Base-by-base conservation (phyloP, 768 basidiomycete genomes). In the Suillus clintonianus region DNA sequence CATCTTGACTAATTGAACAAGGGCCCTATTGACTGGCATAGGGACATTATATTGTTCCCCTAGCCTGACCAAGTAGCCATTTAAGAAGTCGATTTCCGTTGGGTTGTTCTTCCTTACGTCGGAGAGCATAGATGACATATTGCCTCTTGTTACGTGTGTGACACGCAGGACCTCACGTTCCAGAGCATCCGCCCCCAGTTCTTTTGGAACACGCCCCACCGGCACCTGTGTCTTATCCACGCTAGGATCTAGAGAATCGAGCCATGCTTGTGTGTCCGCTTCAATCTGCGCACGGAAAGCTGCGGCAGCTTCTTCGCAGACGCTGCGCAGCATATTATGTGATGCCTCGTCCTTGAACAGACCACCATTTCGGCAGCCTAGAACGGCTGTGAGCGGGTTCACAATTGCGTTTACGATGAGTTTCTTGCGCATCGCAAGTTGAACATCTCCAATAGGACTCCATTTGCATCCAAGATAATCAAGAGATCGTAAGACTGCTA, bases 31-130 rank as follows among this genome's bases (percentile, higher is more conserved):
- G 30, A 83, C 80, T 6, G 87, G 86, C 71, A 88, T 90, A 19
- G 77, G 74, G 36, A 95, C 78, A 7, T 79, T 77, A 67, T 89
- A 83, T 43, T 80, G 74, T 54, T 76, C 68, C 30, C 90, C 96
- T 9, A 94, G 76, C 9, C 78, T 76, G 34, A 87, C 71, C 56
- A 99, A 74, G 73, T 95, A 93, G 5, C 96, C 95, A 64, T 92
- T 95, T 69, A 97, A 80, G 69, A 79, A 92, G 19, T 90, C 85
- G 27, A 98, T 83, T 78, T 98, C 95, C 0, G 94, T 95, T 6
- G 71, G 65, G 59, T 79, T 78, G 48, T 89, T 88, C 37, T 76
- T 75, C 66, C 82, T 82, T 34, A 96, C 74, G 71, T 97, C 94
- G 17, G 80, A 73, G 19, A 95, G 80, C 86, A 94, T 97, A 17